These are phyloP conservation scores for Sphaceloma murrayae DNA, from an alignment of 2,329 filamentous ascomycete genomes.

Conservation along the genomic window DNA sequence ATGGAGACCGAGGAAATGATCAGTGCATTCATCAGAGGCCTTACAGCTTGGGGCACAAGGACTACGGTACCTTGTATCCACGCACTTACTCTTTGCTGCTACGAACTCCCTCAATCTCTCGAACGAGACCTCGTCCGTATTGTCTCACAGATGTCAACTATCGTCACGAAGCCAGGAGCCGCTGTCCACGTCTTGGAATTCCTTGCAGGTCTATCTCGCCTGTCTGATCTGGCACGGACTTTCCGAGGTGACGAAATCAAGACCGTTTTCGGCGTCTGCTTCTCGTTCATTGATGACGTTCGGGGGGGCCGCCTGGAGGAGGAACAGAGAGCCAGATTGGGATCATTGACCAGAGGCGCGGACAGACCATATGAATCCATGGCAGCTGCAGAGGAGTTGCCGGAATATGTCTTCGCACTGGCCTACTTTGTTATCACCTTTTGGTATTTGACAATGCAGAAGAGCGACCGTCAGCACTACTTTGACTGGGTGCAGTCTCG, in stretches of 20 bases:
- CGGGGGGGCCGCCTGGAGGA: constrained; percentile 44
- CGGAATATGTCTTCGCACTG: constrained; percentile 86
- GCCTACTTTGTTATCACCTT: constrained; percentile 94
- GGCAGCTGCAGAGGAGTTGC: constrained; percentile 57
- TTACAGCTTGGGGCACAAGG: constrained; percentile 43
- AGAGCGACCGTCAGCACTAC: constrained; percentile 81
- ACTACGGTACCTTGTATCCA: constrained; percentile 92
- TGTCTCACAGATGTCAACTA: constrained; percentile 86
- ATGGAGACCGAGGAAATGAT: constrained; percentile 84
- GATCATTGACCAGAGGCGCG: constrained; percentile 31
- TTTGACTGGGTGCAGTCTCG: constrained; percentile 48
- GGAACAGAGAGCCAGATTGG: constrained; percentile 15
- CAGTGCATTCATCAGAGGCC: constrained; percentile 73
- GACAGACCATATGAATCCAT: constrained; percentile 25
- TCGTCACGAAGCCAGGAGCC: constrained; percentile 86
- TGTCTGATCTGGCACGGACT: constrained; percentile 78
- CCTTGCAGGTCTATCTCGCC: constrained; percentile 73
- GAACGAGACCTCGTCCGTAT: constrained; percentile 78
- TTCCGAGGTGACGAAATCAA: constrained; percentile 87
- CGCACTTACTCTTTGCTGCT: constrained; percentile 86
- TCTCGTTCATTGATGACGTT: constrained; percentile 84
- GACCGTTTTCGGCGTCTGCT: constrained; percentile 89
- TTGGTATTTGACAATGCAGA: constrained; percentile 87
- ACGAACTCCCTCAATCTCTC: constrained; percentile 80
- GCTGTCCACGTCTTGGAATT: constrained; percentile 95